Base-by-base conservation (phyloP, 2,329 filamentous ascomycete genomes). In the Colletotrichum lentis region DNA sequence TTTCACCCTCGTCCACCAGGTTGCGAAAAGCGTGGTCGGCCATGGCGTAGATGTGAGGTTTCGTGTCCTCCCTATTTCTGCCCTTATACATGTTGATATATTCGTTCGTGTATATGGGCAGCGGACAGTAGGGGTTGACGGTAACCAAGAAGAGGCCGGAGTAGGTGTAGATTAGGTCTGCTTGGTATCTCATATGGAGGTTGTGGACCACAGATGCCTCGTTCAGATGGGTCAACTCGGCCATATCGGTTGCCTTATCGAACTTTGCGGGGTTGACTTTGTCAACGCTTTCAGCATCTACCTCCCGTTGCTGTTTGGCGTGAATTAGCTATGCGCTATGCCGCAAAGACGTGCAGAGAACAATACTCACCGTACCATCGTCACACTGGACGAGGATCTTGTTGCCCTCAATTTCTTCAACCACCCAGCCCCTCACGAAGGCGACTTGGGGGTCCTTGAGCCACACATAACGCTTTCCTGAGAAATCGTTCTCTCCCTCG, bases 261-360 rank as follows among this genome's bases (percentile, higher is more conserved):
- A 99, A 99, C 78, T 99, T 99, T 75, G 95, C 95, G 54, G 96
- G 96, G 80, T 99, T 99, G 83, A 99, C 96, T 81, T 97, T 98
- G 84, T 99, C 96, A 73, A 97, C 94, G 74, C 89, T 91, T 74
- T 98, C 94, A 59, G 87, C 82, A 72, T 95, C 90, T 58, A 96
- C 90, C 76, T 97, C 92, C 73, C 93, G 90, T 88, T 97, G 93
- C 89, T 96, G 72, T 35, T 64, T 11, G 3, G 10, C 20, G 39
- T 62, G 47, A 50, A 71, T 77, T 50, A 76, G 71, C 69, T 55
- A 35, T 22, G 27, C 39, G 31, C 31, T 35, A 8, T 35, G 8
- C 31, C 31, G 37, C 6, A 16, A 35, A 1, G 12, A n/a, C n/a
- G 57, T 16, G 22, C 18, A 47, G 12, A 31, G 20, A 8, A 69